Conservation (phyloP, 305 asterid genomes). For the Fraxinus platypoda region DNA sequence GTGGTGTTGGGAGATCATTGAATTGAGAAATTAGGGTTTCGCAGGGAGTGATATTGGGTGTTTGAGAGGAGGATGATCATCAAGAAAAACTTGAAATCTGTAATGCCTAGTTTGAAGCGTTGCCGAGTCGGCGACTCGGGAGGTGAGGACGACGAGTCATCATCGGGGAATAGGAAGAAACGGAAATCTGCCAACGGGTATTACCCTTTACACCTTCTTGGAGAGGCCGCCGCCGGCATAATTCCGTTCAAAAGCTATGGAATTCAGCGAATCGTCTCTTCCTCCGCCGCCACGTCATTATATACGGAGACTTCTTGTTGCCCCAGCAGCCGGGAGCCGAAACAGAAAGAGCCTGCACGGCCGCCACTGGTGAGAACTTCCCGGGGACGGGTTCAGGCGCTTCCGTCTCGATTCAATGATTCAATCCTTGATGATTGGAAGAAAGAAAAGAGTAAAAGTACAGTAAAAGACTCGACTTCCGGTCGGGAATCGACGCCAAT, state of each 20-base stretch:
- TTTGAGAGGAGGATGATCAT: constrained; percentile 61
- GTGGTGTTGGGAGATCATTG: constrained; percentile 19
- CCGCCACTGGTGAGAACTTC: constrained; percentile 93
- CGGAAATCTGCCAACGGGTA: constrained; percentile 51
- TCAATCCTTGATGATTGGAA: constrained; percentile 92
- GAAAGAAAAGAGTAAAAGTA: constrained; percentile 62
- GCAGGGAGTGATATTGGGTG: constrained; percentile 35
- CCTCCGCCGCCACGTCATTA: constrained; percentile 31
- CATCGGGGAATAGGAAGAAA: constrained; percentile 62
- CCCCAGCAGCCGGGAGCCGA: constrained; percentile 28
- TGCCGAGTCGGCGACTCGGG: constrained; percentile 59
- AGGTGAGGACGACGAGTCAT: constrained; percentile 64
- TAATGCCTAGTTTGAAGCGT: constrained; percentile 93
- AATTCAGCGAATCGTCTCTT: constrained; percentile 41
- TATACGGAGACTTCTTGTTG: constrained; percentile 28
- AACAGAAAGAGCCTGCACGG: constrained; percentile 51
- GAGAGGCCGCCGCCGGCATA: constrained; percentile 72
- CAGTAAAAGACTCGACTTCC: constrained; percentile 42
- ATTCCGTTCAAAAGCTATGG: constrained; percentile 58
- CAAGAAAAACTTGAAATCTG: constrained; percentile 85
- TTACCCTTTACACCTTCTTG: constrained; percentile 70
- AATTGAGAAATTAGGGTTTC: constrained; percentile 45
- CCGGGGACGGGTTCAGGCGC: constrained; percentile 87
- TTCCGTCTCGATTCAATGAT: constrained; percentile 91
- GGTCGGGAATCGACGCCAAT: constrained; percentile 68